A percentile compares a stretch with the other conserved stretches of the same genome.
Evolutionary conservation across 345 rosid species (phyloP).

Genomic region (Lumnitzera racemosa): DNA sequence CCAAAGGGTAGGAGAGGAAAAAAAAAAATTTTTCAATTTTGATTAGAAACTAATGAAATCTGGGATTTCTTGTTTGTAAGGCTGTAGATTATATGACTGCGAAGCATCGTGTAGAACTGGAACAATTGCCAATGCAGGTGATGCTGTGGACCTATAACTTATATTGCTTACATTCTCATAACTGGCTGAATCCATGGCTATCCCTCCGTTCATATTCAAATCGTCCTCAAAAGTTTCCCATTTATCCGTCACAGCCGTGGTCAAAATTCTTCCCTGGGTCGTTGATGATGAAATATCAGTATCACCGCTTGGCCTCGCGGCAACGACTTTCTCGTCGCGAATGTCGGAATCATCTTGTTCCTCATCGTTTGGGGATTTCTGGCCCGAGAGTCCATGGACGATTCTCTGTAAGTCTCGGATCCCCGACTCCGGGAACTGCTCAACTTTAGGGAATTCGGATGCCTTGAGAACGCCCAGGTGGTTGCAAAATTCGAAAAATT

Average conservation of each 20-base stretch:
- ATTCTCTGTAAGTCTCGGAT: slow-evolving; percentile 39
- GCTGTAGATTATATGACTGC: slow-evolving; percentile 8
- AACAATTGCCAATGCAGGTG: background rate
- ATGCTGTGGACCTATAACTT: slow-evolving; percentile 1
- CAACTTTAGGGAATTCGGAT: slow-evolving; percentile 30
- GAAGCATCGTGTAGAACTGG: no score
- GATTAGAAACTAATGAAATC: slow-evolving; percentile 42
- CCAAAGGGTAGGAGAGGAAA: no score
- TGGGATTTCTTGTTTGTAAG: slow-evolving; percentile 24
- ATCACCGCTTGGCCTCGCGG: slow-evolving; percentile 9
- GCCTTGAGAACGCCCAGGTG: slow-evolving; percentile 45
- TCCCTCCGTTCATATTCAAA: background rate
- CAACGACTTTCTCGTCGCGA: slow-evolving; percentile 6
- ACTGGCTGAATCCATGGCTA: no score
- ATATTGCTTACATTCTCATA: slow-evolving; percentile 4
- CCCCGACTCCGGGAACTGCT: slow-evolving; percentile 36
- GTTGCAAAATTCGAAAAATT: slow-evolving; percentile 45
- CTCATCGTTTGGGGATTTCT: background rate
- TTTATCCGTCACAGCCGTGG: slow-evolving; percentile 40
- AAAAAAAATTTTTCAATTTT: background rate
- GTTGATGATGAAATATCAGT: background rate
- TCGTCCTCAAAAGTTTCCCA: slow-evolving; percentile 63
- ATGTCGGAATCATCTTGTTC: background rate
- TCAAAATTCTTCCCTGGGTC: slow-evolving; percentile 10
- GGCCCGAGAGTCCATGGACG: slow-evolving; percentile 17